These are phyloP conservation scores for Kodamaea nitidulidarum DNA, from an alignment of 805 yeast species.

Conservation along the genomic window DNA sequence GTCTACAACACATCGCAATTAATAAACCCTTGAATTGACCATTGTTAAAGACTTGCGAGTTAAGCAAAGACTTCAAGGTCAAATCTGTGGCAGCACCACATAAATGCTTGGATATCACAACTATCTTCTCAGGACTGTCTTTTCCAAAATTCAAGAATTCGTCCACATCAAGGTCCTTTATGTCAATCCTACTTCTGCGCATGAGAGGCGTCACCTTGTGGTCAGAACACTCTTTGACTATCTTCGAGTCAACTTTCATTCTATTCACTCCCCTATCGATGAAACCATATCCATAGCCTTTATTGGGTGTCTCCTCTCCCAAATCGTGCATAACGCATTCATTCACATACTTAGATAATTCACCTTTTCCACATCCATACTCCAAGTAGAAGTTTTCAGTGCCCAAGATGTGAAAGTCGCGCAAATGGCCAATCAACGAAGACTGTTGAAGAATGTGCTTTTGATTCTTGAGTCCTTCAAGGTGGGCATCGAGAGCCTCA, in stretches of 20 bases:
- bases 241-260: conserved; percentile 72
- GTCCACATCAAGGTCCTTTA: conserved; percentile 65
- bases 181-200: conserved; percentile 65
- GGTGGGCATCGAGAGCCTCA: conserved; percentile 34
- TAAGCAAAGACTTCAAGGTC: conserved; percentile 61
- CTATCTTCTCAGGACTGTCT: conserved; percentile 23
- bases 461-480: conserved; percentile 48
- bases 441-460: conserved; percentile 85
- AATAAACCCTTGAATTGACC: conserved; percentile 51
- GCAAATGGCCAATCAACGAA: conserved; percentile 68
- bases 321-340: conserved; percentile 25
- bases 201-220: conserved; percentile 27
- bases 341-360: conserved; percentile 63
- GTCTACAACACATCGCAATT: conserved; percentile 93
- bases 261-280: conserved; percentile 76
- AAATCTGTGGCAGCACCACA: conserved; percentile 95
- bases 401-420: conserved; percentile 36
- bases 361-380: conserved; percentile 92
- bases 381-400: conserved; percentile 49
- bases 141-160: conserved; percentile 31
- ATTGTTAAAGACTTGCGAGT: conserved; percentile 23
- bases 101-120: conserved; percentile 80
- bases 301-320: background rate
- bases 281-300: conserved; percentile 48
- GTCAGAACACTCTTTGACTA: conserved; percentile 48